Evolutionary conservation across 176 grass and related monocot genomes (phyloP), one percentile per base, ranked within the genome.

Genomic region (Triticum monococcum): DNA sequence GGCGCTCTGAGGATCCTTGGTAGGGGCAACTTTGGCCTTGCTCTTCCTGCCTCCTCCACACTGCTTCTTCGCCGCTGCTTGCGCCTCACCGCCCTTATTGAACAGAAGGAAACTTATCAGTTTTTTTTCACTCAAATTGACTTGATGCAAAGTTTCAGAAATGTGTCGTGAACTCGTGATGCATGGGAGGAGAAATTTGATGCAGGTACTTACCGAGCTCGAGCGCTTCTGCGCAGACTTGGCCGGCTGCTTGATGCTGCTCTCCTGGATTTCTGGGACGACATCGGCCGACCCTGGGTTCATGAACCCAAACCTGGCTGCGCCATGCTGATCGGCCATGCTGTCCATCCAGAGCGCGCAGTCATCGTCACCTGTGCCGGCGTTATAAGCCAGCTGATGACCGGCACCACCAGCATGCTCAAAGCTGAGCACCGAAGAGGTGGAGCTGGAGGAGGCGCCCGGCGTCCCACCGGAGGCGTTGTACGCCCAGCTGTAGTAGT

Each of bases 341-440:
- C 81, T 67, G n/a, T 93, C 84, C 48, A 95, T 91, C 96, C 96
- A 98, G 52, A 87, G 79, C 5, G 91, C 78, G 8, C 91, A 92
- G 3, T 95, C 91, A 17, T 95, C 93, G 4, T 92, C 93, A 0
- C 67, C 83, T 32, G 63, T 67, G 5, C 36, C 66, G 36, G 64
- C 1, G 4, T 56, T 72, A 8, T 77, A 86, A 23, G 30, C 64
- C 36, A 85, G 43, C 35, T 84, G 83, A 37, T 50, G 69, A 4
- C 43, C 78, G 5, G 84, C 78, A 14, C 84, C 41, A 63, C 74
- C 60, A 2, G 71, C 63, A 71, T 91, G 86, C 81, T 98, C 96
- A 22, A 98, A 98, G 82, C 93, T 92, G 80, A 98, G 93, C 52
- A 98, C 90, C 57, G 93, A 98, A 50, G 96, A 90, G 88, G 83